Percentiles rank a stretch among this genome's conserved stretches.
Conservation (phyloP, 352 stramenopile species). For the Plasmopara halstedii region DNA sequence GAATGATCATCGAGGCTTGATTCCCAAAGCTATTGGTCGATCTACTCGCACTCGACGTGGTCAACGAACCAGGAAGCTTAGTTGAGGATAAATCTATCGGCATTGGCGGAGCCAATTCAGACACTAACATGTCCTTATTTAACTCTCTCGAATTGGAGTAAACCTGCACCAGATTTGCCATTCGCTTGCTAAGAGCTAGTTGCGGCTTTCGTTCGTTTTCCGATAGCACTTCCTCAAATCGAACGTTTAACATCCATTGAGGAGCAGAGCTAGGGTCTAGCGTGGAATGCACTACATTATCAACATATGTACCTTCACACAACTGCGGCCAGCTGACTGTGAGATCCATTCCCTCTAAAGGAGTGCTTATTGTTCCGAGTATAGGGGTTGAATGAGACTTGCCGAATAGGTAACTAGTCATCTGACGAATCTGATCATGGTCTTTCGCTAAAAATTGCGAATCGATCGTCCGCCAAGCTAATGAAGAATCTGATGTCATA, state of each 20-base stretch:
- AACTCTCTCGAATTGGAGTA: conserved; percentile 66
- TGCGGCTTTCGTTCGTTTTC: conserved; percentile 48
- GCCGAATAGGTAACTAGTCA: conserved; percentile 34
- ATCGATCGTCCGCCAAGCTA: conserved; percentile 21
- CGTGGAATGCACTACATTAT: conserved; percentile 80
- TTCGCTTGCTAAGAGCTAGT: conserved; percentile 50
- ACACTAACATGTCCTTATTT: conserved; percentile 62
- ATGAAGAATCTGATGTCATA: conserved; percentile 5
- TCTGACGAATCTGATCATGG: conserved; percentile 16
- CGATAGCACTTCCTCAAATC: conserved; percentile 32
- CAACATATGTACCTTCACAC: conserved; percentile 72
- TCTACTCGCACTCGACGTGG: neutral
- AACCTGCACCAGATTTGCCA: conserved; percentile 66
- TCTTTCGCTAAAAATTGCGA: conserved; percentile 9
- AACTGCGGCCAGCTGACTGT: conserved; percentile 60
- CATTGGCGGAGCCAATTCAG: conserved; percentile 56
- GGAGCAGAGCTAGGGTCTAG: conserved; percentile 56
- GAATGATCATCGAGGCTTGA: conserved; percentile 12
- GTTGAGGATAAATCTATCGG: conserved; percentile 9
- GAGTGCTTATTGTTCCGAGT: conserved; percentile 29
- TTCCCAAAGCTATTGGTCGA: neutral
- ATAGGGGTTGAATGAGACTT: conserved; percentile 16
- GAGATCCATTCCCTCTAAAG: conserved; percentile 49
- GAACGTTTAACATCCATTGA: conserved; percentile 50
- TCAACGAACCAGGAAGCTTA: conserved; percentile 6